These are phyloP conservation scores for Kodamaea ohmeri DNA, from an alignment of 1,139 yeast genomes.

Conservation along the genomic window DNA sequence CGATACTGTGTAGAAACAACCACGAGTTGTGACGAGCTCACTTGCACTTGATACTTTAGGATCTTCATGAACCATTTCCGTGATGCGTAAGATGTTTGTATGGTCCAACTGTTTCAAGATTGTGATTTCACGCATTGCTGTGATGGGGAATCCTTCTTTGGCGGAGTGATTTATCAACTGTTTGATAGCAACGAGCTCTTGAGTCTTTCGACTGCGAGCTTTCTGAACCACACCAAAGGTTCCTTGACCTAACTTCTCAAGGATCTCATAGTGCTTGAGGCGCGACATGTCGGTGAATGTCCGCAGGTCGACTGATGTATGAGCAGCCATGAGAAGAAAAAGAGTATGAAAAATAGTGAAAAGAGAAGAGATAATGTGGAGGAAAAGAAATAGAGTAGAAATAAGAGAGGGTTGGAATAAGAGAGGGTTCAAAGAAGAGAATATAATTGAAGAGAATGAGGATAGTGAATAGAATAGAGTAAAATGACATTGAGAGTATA, in stretches of 20 bases:
- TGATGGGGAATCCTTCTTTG: constrained; percentile 91
- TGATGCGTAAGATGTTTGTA: constrained; percentile 66
- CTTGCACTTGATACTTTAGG: constrained; percentile 38
- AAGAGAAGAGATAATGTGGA: too few species aligned
- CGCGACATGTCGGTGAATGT: constrained; percentile 9
- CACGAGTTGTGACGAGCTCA: constrained; percentile 40
- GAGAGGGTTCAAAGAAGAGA: too few species aligned
- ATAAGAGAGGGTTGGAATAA: too few species aligned
- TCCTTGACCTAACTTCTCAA: constrained; percentile 46
- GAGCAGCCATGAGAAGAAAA: background rate
- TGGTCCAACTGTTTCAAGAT: constrained; percentile 73
- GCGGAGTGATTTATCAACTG: constrained; percentile 79
- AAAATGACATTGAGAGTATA: too few species aligned
- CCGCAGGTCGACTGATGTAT: constrained; percentile 4
- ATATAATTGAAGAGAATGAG: too few species aligned
- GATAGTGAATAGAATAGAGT: too few species aligned
- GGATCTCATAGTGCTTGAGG: constrained; percentile 20
- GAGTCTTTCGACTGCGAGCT: constrained; percentile 32
- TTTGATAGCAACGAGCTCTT: constrained; percentile 55
- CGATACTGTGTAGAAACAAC: constrained; percentile 78
- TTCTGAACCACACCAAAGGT: constrained; percentile 51
- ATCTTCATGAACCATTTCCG: constrained; percentile 79
- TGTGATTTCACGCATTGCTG: constrained; percentile 90
- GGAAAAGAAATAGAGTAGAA: too few species aligned
- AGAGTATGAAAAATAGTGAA: background rate